Conservation (phyloP, 176 grass and related monocot species). For the Dactylis glomerata region DNA sequence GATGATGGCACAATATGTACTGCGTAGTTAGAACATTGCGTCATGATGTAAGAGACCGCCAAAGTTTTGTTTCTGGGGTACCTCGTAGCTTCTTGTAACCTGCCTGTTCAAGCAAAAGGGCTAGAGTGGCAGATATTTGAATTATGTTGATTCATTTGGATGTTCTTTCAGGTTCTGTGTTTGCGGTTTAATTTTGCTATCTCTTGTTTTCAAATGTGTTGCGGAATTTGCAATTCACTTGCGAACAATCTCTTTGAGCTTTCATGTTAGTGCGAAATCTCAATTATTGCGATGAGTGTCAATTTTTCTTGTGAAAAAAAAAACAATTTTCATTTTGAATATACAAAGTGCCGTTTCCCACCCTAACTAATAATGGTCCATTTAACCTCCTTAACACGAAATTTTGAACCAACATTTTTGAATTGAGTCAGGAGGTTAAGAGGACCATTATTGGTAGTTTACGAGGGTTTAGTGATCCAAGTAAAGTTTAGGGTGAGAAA, state of each 20-base stretch:
- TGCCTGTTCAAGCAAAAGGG: constrained; percentile 27
- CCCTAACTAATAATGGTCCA: too few relatives aligned
- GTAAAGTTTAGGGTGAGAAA: too few relatives aligned
- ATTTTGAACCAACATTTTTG: too few relatives aligned
- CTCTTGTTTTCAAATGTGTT: neutral
- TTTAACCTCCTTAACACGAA: too few relatives aligned
- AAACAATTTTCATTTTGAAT: neutral
- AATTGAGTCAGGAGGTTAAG: too few relatives aligned
- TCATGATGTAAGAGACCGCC: constrained; percentile 8
- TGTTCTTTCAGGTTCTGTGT: neutral
- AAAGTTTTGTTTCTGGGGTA: constrained; percentile 37
- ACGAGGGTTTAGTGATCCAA: too few relatives aligned
- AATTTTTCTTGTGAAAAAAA: neutral
- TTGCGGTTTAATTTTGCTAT: neutral
- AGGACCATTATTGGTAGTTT: too few relatives aligned
- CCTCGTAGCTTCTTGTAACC: constrained; percentile 27
- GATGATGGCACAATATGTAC: constrained; percentile 18
- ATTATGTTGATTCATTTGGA: neutral
- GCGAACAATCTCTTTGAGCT: neutral
- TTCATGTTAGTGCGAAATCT: neutral
- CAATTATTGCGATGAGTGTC: neutral
- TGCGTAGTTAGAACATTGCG: constrained; percentile 8
- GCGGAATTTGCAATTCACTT: neutral
- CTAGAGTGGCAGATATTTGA: constrained; percentile 22
- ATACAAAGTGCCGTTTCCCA: too few relatives aligned